These are phyloP conservation scores for Suhomyces wounanorum DNA, from an alignment of 1,139 yeast species.

Conservation along the genomic window DNA sequence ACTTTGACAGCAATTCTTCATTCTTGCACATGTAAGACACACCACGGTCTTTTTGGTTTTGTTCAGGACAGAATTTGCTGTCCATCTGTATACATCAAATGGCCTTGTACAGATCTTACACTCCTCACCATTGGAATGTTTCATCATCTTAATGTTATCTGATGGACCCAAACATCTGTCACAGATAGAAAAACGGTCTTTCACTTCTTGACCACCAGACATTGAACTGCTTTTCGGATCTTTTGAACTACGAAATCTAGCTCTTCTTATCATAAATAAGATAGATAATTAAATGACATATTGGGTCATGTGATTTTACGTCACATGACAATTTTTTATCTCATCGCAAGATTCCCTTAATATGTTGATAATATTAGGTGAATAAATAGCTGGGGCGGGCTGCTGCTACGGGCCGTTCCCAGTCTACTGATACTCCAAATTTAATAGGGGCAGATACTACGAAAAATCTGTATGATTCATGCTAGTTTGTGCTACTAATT, in stretches of 20 bases:
- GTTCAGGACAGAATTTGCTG: constrained; percentile 33
- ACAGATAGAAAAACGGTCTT: constrained; percentile 50
- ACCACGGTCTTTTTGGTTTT: constrained; percentile 56
- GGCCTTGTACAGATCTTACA: constrained; percentile 83
- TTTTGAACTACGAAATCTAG: background rate
- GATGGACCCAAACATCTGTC: constrained; percentile 69
- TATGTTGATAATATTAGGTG: too few species aligned
- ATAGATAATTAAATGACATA: background rate
- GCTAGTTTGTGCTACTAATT: background rate
- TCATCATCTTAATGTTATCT: constrained; percentile 66
- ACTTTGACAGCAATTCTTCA: constrained; percentile 81
- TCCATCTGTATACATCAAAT: constrained; percentile 80
- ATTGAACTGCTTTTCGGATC: background rate
- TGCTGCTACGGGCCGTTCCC: background rate
- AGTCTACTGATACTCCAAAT: background rate
- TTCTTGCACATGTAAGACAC: constrained; percentile 76
- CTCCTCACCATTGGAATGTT: constrained; percentile 73
- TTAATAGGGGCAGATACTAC: background rate
- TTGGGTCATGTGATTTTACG: background rate
- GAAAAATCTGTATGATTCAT: background rate
- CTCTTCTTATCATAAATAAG: background rate
- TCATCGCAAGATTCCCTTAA: too few species aligned
- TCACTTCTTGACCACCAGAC: background rate
- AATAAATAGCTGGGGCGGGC: too few species aligned
- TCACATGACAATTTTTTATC: too few species aligned